These are phyloP conservation scores for Ramaria sp. DNA, from an alignment of 768 basidiomycete species.

Conservation along the genomic window DNA sequence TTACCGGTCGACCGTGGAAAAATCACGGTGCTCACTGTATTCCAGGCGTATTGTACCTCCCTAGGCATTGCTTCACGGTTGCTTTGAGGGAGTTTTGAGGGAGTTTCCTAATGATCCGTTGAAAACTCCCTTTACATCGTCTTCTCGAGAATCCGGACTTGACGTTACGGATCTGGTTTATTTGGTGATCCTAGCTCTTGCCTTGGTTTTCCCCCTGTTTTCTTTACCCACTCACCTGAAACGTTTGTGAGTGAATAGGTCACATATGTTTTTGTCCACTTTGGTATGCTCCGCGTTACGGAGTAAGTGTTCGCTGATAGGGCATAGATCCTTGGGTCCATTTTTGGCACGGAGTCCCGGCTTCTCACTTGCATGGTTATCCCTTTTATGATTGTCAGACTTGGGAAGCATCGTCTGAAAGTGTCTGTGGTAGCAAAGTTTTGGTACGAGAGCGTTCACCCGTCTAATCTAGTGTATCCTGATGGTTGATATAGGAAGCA, in stretches of 20 bases:
- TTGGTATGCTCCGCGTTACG: not conserved
- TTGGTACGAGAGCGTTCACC: not conserved
- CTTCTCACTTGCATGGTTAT: slow-evolving; percentile 61
- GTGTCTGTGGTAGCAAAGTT: not conserved
- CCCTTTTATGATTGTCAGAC: slow-evolving; percentile 54
- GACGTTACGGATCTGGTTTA: slow-evolving; percentile 56
- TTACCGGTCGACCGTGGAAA: not conserved
- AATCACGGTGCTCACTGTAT: not conserved
- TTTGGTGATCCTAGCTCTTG: slow-evolving; percentile 35
- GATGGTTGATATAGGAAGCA: too few relatives aligned
- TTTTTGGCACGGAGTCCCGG: slow-evolving; percentile 67
- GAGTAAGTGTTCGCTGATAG: not conserved
- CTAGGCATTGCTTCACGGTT: slow-evolving; percentile 68
- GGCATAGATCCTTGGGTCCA: slow-evolving; percentile 58
- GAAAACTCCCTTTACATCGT: slow-evolving; percentile 53
- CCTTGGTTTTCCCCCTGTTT: too few relatives aligned
- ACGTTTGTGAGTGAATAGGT: not conserved
- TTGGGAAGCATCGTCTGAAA: slow-evolving; percentile 45
- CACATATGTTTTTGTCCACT: not conserved
- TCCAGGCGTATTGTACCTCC: slow-evolving; percentile 56
- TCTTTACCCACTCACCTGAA: not conserved
- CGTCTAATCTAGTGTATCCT: not conserved
- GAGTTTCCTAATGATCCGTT: slow-evolving; percentile 58
- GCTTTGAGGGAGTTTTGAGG: too few relatives aligned
- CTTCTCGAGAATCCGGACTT: slow-evolving; percentile 39